Base-by-base conservation (phyloP, 345 rosid species). In the Kandelia obovata region DNA sequence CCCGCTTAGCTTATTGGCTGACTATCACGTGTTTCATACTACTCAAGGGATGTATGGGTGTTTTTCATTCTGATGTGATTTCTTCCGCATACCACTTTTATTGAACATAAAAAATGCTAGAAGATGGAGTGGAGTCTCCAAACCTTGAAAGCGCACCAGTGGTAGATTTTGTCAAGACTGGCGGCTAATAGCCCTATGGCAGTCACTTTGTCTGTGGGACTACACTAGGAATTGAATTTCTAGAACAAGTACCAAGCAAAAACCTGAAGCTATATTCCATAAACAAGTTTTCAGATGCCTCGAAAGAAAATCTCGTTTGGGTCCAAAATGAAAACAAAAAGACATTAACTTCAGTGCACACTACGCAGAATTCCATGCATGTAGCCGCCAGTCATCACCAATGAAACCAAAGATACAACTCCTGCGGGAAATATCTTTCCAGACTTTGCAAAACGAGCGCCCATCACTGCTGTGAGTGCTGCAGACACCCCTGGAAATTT, bases 321-420 rank as follows among this genome's bases (percentile, higher is more conserved):
- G 37, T 34, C 37, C 37, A 5, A 13, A 26, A 58, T 4, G 26
- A 20, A 31, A 55, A 57, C 23, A 43, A 56, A 28, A 16, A 1
- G 16, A 70, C 19, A 17, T 17, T 1, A 17, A 35, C 53, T 26
- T 35, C 11, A 52, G 78, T 83, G 91, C 67, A 64, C 61, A 62
- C 87, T 82, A 8, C 92, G 96, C 74, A 88, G 52, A 74, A 94
- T 80, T 62, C 97, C 96, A 53, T 88, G 91, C 4, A 89, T 57
- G 80, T 91, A 94, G 64, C 97, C 96, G 7, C 86, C 97, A 11
- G 96, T 74, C 97, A 94, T 94, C 51, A 87, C 79, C 13, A 94
- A 75, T 2, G 97, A 94, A 59, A 89, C 74, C 0, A 91, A 75
- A 25, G 97, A 89, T 5, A 94, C 96, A 61, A 94, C 86, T 13